A percentile compares a stretch with the other conserved stretches of the same genome.
Conservation (phyloP, 441 rosid genomes). For the Dalechampia spathulata region DNA sequence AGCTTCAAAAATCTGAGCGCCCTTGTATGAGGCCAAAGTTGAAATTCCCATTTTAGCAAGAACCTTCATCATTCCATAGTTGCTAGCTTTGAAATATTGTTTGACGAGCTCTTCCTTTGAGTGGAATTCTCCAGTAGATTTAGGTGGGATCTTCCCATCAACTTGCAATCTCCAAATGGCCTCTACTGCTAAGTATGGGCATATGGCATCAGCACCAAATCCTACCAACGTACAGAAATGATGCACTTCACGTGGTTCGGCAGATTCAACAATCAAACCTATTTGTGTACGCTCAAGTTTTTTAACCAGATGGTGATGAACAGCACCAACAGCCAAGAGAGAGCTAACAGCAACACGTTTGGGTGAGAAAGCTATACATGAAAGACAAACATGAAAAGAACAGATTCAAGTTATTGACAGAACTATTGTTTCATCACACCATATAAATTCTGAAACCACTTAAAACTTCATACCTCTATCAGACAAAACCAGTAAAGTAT, state of each 20-base stretch:
- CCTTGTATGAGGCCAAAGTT: slow-evolving; percentile 97
- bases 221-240: slow-evolving; percentile 98
- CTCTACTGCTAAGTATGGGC: slow-evolving; percentile 93
- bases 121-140: slow-evolving; percentile 75
- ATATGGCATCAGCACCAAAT: slow-evolving; percentile 97
- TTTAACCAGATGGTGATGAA: slow-evolving; percentile 93
- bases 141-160: slow-evolving; percentile 96
- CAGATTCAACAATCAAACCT: slow-evolving; percentile 91
- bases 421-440: too few species aligned
- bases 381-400: slow-evolving; percentile 4
- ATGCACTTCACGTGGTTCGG: slow-evolving; percentile 99
- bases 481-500: slow-evolving; percentile 81
- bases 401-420: not conserved
- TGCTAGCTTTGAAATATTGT: slow-evolving; percentile 97
- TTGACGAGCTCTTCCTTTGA: slow-evolving; percentile 85
- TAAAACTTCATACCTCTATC: slow-evolving; percentile 78
- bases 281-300: slow-evolving; percentile 86
- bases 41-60: slow-evolving; percentile 99
- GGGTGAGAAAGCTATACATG: slow-evolving; percentile 65
- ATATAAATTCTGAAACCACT: not conserved
- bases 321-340: slow-evolving; percentile 98
- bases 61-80: slow-evolving; percentile 99
- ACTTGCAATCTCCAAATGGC: slow-evolving; percentile 90
- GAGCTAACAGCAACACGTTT: slow-evolving; percentile 93
- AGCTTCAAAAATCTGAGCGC: slow-evolving; percentile 99